A percentile compares a stretch with the other conserved stretches of the same genome.
Conservation (phyloP, 1,139 yeast genomes). For the Nakaseomyces kungkrabaensis region DNA sequence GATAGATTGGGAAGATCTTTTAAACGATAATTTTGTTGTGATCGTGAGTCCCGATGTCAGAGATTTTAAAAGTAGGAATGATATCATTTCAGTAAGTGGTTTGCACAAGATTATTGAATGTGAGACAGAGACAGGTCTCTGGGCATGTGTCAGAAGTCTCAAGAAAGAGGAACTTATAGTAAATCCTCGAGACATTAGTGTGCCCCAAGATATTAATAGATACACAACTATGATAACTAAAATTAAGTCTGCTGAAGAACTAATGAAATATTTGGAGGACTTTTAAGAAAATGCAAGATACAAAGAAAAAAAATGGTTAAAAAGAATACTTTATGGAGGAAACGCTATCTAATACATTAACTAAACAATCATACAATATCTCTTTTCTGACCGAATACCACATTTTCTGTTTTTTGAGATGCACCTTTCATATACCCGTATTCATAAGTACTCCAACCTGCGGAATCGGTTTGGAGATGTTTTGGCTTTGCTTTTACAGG, state of each 20-base stretch:
- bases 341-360: no score
- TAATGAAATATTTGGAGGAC: background rate
- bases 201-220: conserved; percentile 27
- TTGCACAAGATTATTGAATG: conserved; percentile 32
- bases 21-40: conserved; percentile 17
- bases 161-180: conserved; percentile 30
- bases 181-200: conserved; percentile 25
- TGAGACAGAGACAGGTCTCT: conserved; percentile 32
- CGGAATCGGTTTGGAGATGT: conserved; percentile 28
- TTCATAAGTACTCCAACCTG: conserved; percentile 46
- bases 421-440: conserved; percentile 53
- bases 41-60: conserved; percentile 16
- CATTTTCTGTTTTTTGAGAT: conserved; percentile 40
- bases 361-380: conserved; percentile 28
- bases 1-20: conserved; percentile 20
- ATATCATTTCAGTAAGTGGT: conserved; percentile 4
- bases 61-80: conserved; percentile 5
- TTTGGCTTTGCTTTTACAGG: conserved; percentile 26
- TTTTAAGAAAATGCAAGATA: background rate
- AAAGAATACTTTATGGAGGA: no score
- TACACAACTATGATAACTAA: conserved; percentile 23
- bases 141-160: conserved; percentile 37
- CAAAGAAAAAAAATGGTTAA: no score
- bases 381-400: conserved; percentile 42
- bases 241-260: conserved; percentile 3